Evolutionary conservation across 106 monocot species (phyloP), one percentile per base, ranked within the genome.

Genomic region (Allium sativum): DNA sequence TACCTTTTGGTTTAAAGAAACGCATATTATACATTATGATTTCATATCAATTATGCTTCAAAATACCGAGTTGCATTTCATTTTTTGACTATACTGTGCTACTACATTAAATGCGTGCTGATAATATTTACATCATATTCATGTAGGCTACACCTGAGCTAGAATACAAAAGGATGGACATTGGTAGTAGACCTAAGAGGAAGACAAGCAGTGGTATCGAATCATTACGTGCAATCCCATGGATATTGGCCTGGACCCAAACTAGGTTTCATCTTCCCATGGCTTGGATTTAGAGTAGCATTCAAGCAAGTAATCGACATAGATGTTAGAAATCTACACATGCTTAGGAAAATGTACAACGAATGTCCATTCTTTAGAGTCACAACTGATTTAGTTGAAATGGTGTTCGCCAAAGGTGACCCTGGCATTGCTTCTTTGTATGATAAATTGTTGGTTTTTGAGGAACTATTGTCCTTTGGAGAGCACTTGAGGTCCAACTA

Each of bases 191-290:
- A n/a, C 92, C 98, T 10, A 98, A 98, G 70, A 45, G 98, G 51
- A 91, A 83, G 78, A 85, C 98, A 0, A 98, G 98, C 55, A 88
- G 98, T 21, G 98, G 98, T 19, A 98, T 98, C 43, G 98, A 98
- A 77, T 78, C 98, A n/a, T 77, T 98, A 12, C 87, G 92, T 68
- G 98, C 98, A 57, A 98, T 98, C 14, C 92, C 98, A 18, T 98
- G 98, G 98, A 98, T 98, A 11, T 98, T 98, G 80, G 98, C 98
- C 41, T 98, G 98, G 98, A 98, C 98, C 12, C 98, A 98, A 61
- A 98, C 92, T 18, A 73, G 98, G 51, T 98, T 98, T 78, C 92
- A 98, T 70, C 84, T 98, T 61, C 98, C 98, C 92, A 21, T 98
- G 98, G 98, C 92, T 98, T 62, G 98, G 98, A 19, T 92, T 98